A percentile compares a stretch with the other conserved stretches of the same genome.
Conservation (phyloP, 2,329 filamentous ascomycete species). For the Fusarium globosum region DNA sequence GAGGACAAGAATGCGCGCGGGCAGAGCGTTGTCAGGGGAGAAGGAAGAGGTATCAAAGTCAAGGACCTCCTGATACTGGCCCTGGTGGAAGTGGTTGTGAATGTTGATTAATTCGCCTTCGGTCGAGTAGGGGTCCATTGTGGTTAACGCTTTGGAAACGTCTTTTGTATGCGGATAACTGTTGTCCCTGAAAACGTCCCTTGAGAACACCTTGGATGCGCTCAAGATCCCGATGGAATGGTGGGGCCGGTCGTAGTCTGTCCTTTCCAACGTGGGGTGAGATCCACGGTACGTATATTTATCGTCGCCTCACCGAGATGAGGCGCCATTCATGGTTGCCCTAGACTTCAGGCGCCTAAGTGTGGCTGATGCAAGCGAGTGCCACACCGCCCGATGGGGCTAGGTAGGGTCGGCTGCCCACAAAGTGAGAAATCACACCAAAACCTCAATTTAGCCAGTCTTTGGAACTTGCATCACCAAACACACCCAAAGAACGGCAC, state of each 20-base stretch:
- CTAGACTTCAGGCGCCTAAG: slow-evolving; percentile 36
- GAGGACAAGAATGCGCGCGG: slow-evolving; percentile 81
- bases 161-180: slow-evolving; percentile 19
- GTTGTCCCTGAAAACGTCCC: slow-evolving; percentile 34
- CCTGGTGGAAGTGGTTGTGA: slow-evolving; percentile 78
- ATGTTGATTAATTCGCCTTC: slow-evolving; percentile 79
- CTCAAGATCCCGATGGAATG: slow-evolving; percentile 37
- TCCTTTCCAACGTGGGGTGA: slow-evolving; percentile 40
- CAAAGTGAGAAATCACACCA: slow-evolving; percentile 58
- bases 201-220: slow-evolving; percentile 49
- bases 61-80: slow-evolving; percentile 87
- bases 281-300: slow-evolving; percentile 33
- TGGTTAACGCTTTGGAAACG: slow-evolving; percentile 41
- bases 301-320: slow-evolving; percentile 38
- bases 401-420: slow-evolving; percentile 48
- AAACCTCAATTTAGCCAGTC: slow-evolving; percentile 54
- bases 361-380: slow-evolving; percentile 43
- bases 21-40: slow-evolving; percentile 79
- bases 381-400: slow-evolving; percentile 49
- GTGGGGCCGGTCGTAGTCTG: slow-evolving; percentile 45
- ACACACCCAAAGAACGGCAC: slow-evolving; percentile 56
- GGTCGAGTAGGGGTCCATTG: slow-evolving; percentile 77
- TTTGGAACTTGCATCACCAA: slow-evolving; percentile 56
- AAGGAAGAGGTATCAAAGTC: slow-evolving; percentile 86
- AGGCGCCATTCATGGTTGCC: slow-evolving; percentile 39